phyloP scores from a whole-genome alignment of 768 basidiomycete species.

The Termitomyces titanicus region DNA sequence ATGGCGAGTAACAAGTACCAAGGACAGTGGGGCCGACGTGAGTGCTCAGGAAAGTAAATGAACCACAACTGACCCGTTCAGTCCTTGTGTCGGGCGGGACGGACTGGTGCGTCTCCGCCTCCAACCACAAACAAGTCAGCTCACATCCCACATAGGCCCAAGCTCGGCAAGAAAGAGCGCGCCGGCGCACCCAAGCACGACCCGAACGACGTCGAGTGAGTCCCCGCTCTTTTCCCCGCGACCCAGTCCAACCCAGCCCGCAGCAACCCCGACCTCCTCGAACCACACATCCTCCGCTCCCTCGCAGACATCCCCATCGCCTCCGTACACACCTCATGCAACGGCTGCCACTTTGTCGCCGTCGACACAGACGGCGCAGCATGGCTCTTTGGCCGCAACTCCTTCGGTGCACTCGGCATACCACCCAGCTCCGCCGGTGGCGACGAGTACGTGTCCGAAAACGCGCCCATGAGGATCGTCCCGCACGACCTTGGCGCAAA shows the following conservation, averaged over 20 bases:
- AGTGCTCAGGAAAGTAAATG: neutral
- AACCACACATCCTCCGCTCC: slow-evolving; percentile 88
- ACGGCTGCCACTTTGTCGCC: slow-evolving; percentile 71
- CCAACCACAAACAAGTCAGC: neutral
- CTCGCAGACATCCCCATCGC: slow-evolving; percentile 68
- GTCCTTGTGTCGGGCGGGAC: slow-evolving; percentile 82
- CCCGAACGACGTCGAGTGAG: slow-evolving; percentile 33
- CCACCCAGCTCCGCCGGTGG: slow-evolving; percentile 47
- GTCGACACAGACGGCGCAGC: slow-evolving; percentile 76
- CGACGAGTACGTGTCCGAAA: slow-evolving; percentile 66
- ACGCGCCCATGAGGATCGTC: slow-evolving; percentile 59
- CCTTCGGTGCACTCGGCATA: slow-evolving; percentile 49
- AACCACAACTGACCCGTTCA: slow-evolving; percentile 31
- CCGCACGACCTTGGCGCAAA: slow-evolving; percentile 60
- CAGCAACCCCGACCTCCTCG: slow-evolving; percentile 78
- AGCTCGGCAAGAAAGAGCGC: slow-evolving; percentile 73
- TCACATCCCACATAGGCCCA: slow-evolving; percentile 70
- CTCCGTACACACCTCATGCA: slow-evolving; percentile 75
- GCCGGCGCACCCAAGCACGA: slow-evolving; percentile 43
- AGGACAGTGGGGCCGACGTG: slow-evolving; percentile 14
- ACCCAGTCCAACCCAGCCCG: neutral
- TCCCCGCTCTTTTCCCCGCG: slow-evolving; percentile 17
- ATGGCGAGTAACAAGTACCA: slow-evolving; percentile 10
- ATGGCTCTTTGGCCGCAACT: slow-evolving; percentile 89
- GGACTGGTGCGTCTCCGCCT: slow-evolving; percentile 66